These are phyloP conservation scores for Chrysosporium keratinophilum DNA, from an alignment of 2,329 filamentous ascomycete species.

Conservation along the genomic window DNA sequence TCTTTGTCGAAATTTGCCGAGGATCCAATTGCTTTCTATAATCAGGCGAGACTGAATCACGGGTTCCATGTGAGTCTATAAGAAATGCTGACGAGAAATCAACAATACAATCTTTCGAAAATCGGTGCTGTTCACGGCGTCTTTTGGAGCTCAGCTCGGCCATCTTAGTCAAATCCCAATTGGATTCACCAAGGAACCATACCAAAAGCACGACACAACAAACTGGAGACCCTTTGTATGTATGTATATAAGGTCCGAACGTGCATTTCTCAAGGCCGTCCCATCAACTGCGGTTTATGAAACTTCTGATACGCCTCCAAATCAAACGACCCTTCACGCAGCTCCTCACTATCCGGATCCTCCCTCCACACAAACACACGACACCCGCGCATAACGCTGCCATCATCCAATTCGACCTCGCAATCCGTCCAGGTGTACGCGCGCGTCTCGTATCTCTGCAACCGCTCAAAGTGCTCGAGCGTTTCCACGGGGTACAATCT, in stretches of 20 bases:
- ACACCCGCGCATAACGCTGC: not conserved
- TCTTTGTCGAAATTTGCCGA: not conserved
- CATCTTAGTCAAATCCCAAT: too few relatives aligned
- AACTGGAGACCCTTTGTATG: too few relatives aligned
- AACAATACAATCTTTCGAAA: not conserved
- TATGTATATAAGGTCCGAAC: too few relatives aligned
- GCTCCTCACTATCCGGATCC: conserved; percentile 4
- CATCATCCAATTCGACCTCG: conserved; percentile 9
- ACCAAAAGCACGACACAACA: too few relatives aligned
- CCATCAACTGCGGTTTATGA: conserved; percentile 9
- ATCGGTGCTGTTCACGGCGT: not conserved
- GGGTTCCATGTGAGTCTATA: not conserved
- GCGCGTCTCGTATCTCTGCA: conserved; percentile 13
- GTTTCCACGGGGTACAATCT: conserved; percentile 10
- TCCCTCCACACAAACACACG: conserved; percentile 14
- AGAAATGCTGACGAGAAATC: not conserved
- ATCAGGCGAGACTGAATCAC: not conserved
- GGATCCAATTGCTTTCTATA: not conserved
- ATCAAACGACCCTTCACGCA: conserved; percentile 12
- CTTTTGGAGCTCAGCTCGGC: too few relatives aligned
- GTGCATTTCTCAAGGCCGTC: not conserved
- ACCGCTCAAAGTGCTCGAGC: conserved; percentile 7
- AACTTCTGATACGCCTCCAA: conserved; percentile 9
- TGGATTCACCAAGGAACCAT: too few relatives aligned
- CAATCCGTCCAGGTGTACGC: conserved; percentile 12